Percentiles rank a stretch among this genome's conserved stretches.
Conservation (phyloP, 306 rosid species). For the Macrotyloma uniflorum region DNA sequence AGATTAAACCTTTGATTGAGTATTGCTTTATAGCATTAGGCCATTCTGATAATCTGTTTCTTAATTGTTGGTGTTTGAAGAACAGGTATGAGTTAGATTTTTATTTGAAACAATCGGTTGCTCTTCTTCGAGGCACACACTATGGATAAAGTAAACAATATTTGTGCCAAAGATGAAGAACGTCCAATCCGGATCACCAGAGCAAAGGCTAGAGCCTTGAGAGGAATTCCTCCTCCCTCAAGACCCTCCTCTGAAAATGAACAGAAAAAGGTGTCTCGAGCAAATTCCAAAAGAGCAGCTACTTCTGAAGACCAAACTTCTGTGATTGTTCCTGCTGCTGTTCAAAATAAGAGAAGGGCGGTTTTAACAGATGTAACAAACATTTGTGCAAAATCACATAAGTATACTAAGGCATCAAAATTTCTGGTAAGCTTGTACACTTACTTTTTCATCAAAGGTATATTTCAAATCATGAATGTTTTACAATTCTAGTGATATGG, state of each 20-base stretch:
- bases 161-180: conserved; percentile 58
- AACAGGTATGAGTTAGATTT: conserved; percentile 59
- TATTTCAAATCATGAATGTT: conserved; percentile 9
- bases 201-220: conserved; percentile 73
- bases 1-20: neutral
- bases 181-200: conserved; percentile 68
- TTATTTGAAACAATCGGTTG: conserved; percentile 40
- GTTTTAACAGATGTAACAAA: conserved; percentile 76
- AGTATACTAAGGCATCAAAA: conserved; percentile 31
- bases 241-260: conserved; percentile 53
- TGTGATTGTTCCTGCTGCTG: conserved; percentile 41
- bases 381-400: conserved; percentile 28
- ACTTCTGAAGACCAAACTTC: conserved; percentile 53
- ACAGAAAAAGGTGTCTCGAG: conserved; percentile 35
- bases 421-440: conserved; percentile 50
- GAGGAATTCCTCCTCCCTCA: conserved; percentile 45
- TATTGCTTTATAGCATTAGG: neutral
- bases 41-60: neutral
- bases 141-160: conserved; percentile 58
- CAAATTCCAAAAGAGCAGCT: conserved; percentile 52
- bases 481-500: conserved; percentile 2
- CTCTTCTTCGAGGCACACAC: conserved; percentile 59
- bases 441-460: neutral
- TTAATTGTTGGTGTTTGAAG: conserved; percentile 10
- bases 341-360: conserved; percentile 69